phyloP scores from a whole-genome alignment of 148 eudicot genomes.

The Mesembryanthemum crystallinum region DNA sequence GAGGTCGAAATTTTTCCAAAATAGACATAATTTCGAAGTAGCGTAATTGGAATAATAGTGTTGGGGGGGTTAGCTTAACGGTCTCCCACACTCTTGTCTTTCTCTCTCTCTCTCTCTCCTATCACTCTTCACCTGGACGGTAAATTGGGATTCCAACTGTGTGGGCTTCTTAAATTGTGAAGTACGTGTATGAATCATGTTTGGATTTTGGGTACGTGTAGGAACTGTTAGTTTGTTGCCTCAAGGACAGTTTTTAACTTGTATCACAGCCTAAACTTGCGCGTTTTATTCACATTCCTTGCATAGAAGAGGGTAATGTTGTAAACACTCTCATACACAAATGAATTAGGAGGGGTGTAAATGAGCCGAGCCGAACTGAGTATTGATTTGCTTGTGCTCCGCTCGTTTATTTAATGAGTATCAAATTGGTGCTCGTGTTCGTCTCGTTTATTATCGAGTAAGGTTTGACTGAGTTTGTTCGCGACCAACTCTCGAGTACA shows the following conservation, averaged over 20 bases:
- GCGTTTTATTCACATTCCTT: background rate
- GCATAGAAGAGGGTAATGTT: no score
- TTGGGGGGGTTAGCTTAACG: constrained; percentile 12
- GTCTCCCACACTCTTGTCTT: constrained; percentile 15
- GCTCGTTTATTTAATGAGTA: no score
- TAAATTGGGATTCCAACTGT: constrained; percentile 24
- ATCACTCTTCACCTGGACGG: constrained; percentile 34
- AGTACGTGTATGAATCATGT: constrained; percentile 22
- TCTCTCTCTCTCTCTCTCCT: no score
- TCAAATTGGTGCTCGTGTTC: no score
- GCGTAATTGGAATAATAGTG: background rate
- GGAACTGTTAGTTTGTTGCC: constrained; percentile 13
- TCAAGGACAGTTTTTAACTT: constrained; percentile 1
- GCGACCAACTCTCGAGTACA: no score
- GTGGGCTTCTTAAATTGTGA: constrained; percentile 9
- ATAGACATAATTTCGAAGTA: background rate
- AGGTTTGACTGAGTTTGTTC: no score
- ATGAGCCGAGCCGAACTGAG: no score
- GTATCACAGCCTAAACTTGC: background rate
- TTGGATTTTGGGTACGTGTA: constrained; percentile 8
- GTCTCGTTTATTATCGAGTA: no score
- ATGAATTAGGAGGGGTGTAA: no score
- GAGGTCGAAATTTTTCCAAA: constrained; percentile 49
- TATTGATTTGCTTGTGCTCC: no score
- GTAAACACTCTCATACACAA: no score